Evolutionary conservation across 1,284 basidiomycete species (phyloP).

Genomic region (Ustilago tritici): DNA sequence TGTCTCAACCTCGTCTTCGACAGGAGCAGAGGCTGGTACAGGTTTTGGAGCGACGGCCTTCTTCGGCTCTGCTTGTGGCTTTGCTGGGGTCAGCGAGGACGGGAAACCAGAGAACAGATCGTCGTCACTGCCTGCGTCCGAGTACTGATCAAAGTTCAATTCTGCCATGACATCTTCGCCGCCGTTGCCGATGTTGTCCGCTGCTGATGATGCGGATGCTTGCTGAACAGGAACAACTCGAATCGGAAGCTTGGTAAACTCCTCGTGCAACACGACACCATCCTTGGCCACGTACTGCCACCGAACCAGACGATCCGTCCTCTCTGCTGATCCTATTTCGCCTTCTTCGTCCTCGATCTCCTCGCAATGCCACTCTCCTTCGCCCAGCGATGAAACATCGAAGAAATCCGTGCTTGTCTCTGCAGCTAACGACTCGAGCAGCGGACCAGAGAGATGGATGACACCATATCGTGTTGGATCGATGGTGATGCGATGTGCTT

Average conservation of each 20-base stretch:
- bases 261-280: slow-evolving; percentile 48
- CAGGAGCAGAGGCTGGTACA: neutral
- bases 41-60: neutral
- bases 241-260: slow-evolving; percentile 39
- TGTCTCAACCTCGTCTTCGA: slow-evolving; percentile 12
- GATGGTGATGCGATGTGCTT: slow-evolving; percentile 59
- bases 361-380: slow-evolving; percentile 39
- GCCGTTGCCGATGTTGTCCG: slow-evolving; percentile 7
- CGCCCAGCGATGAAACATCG: slow-evolving; percentile 27
- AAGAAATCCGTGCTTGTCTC: slow-evolving; percentile 15
- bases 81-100: slow-evolving; percentile 14
- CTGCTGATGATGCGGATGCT: neutral
- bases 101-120: slow-evolving; percentile 46
- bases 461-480: slow-evolving; percentile 65
- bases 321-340: neutral
- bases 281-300: slow-evolving; percentile 49
- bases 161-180: slow-evolving; percentile 30
- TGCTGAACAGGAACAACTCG: slow-evolving; percentile 20
- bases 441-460: slow-evolving; percentile 52
- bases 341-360: slow-evolving; percentile 38
- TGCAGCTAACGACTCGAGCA: slow-evolving; percentile 49
- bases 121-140: slow-evolving; percentile 41
- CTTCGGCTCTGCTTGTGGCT: slow-evolving; percentile 10
- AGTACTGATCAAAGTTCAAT: slow-evolving; percentile 39
- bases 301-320: slow-evolving; percentile 31